Evolutionary conservation across 148 eudicot genomes (phyloP), one percentile per base, ranked within the genome.

Genomic region (Vaccinium macrocarpon): DNA sequence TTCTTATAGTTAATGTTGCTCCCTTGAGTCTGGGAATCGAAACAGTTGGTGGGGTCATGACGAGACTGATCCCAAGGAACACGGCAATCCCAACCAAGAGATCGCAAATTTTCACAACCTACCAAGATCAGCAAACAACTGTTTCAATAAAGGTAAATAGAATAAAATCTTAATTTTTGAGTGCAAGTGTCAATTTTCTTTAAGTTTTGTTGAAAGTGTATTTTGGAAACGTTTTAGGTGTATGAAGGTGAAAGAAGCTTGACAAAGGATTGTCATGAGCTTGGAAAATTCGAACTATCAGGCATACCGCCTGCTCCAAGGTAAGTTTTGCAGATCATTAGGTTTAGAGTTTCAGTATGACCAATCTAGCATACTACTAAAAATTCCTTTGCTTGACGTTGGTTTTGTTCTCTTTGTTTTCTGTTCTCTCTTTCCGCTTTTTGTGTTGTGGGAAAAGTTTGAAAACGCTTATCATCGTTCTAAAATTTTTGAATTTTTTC

Each of bases 291-390:
- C 78, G 89, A 89, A n/a, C 87, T 91, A 62, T 87, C 92, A 27
- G 93, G 92, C 76, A 91, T 92, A 82, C 91, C 94, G 16, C 93
- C 93, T 38, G 94, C 94, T 87, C 93, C 93, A 84, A 91, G 94
- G 94, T 90, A 88, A 87, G 52, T 27, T 57, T 25, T 7, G 50
- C 29, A 14, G 16, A 27, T 23, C 55, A 3, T 10, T 2, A 59
- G 62, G 1, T 46, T 8, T 61, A 14, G 5, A 42, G 6, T 48
- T 8, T 64, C 13, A 8, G 1, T 5, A 2, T 61, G 82, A 21
- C 52, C 27, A 75, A 48, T 75, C 78, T 16, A 21, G 25, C 23
- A 75, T 42, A 3, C 50, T 35, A 21, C 21, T 75, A 15, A 16
- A 10, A 42, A 12, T 42, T 38, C 49, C 72, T 66, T 16, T 10